Evolutionary conservation across 2,329 filamentous ascomycete species (phyloP), one percentile per base, ranked within the genome.

Genomic region (Claviceps humidiphila): DNA sequence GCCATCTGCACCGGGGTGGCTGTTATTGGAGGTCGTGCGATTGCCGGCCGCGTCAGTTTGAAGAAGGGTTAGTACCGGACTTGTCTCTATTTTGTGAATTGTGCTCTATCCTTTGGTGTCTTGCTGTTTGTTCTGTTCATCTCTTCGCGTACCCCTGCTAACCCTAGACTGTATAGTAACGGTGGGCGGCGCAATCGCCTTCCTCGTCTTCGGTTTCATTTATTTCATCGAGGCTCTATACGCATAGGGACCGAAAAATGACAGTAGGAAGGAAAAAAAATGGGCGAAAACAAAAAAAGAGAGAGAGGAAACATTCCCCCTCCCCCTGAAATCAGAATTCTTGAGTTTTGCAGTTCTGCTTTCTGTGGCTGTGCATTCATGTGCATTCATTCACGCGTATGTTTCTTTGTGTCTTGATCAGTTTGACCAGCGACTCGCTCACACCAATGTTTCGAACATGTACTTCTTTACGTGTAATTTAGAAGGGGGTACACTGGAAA

Each of bases 41-140:
- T 98, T 67, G 93, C 93, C 43, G 93, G 93, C 37, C 85, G 79
- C 65, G 93, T 98, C 58, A 97, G 91, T 73, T 81, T 98, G 72
- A 86, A 89, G 78, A 87, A 95, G 74, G 89, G 91, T 95, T 80
- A 77, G 89, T 85, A 2, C 8, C 13, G 17, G 20, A 6, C 14
- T 40, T 20, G 9, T 5, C 8, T 9, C n/a, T 41, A 3, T 17
- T 41, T n/a, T 20, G 16, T 17, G 16, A 4, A 3, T 41, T 41
- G 3, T n/a, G 16, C 20, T 11, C 24, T 42, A 7, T 16, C 16
- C 8, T 9, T 43, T 24, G 22, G 22, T 45, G 4, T 39, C 2
- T 41, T 47, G 30, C 22, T n/a, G 2, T 11, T 11, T 40, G 5
- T 17, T n/a, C 3, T 40, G 4, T 17, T 1, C 3, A 13, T 20